phyloP scores from a whole-genome alignment of 1,139 yeast species.

The Candida sanyaensis region DNA sequence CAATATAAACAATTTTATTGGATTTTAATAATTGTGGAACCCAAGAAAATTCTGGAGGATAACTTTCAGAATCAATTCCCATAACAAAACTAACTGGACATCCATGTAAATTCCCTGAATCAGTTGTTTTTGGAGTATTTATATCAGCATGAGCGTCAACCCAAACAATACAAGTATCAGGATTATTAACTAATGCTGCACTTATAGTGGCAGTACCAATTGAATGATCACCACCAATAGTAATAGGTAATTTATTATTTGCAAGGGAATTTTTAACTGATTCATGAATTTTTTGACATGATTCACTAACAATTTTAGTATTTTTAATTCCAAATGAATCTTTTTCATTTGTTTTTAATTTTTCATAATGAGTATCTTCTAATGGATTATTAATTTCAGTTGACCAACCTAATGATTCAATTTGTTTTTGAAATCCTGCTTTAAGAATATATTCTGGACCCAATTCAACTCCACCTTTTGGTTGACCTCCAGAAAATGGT shows the following conservation, averaged over 20 bases:
- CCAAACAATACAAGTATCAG: slow-evolving; percentile 92
- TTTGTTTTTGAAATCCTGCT: slow-evolving; percentile 66
- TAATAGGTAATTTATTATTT: slow-evolving; percentile 67
- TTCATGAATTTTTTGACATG: slow-evolving; percentile 64
- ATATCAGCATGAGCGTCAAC: slow-evolving; percentile 98
- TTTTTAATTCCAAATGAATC: slow-evolving; percentile 68
- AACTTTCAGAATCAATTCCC: slow-evolving; percentile 66
- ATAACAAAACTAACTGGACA: slow-evolving; percentile 91
- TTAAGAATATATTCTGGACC: slow-evolving; percentile 85
- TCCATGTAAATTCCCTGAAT: slow-evolving; percentile 92
- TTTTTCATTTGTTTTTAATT: slow-evolving; percentile 37
- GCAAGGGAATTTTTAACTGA: slow-evolving; percentile 55
- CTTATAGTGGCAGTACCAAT: slow-evolving; percentile 92
- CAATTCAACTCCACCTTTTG: slow-evolving; percentile 87
- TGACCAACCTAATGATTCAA: slow-evolving; percentile 74
- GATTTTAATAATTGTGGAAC: slow-evolving; percentile 71
- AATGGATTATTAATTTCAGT: slow-evolving; percentile 61
- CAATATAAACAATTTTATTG: slow-evolving; percentile 84
- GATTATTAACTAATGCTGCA: slow-evolving; percentile 77
- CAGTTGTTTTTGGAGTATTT: slow-evolving; percentile 85
- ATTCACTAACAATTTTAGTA: slow-evolving; percentile 73
- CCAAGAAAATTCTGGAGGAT: slow-evolving; percentile 79
- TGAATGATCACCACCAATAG: slow-evolving; percentile 96
- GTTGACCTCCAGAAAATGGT: slow-evolving; percentile 97
- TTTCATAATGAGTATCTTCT: slow-evolving; percentile 45